A percentile compares a stretch with the other conserved stretches of the same genome.
Conservation (phyloP, 169 alveolate species). For the Plasmodium vinckei region DNA sequence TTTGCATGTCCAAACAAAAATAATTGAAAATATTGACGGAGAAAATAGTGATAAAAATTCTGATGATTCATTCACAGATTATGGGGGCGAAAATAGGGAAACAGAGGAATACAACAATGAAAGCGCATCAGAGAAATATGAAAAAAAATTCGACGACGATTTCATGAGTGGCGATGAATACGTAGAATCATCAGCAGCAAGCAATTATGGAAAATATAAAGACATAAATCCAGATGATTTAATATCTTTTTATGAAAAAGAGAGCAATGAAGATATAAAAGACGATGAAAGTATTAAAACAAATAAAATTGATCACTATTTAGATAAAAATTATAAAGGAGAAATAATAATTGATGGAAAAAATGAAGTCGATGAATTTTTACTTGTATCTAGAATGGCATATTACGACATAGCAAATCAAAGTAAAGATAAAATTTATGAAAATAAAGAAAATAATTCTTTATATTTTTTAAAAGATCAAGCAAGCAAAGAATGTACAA, state of each 20-base stretch:
- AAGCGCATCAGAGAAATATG: too few relatives aligned
- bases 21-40: too few relatives aligned
- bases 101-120: too few relatives aligned
- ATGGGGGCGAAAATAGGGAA: too few relatives aligned
- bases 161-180: neutral
- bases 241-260: conserved; percentile 64
- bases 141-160: too few relatives aligned
- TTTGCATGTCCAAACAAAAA: too few relatives aligned
- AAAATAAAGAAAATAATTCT: conserved; percentile 20
- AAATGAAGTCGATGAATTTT: conserved; percentile 66
- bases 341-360: conserved; percentile 73
- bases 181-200: conserved; percentile 27
- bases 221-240: conserved; percentile 61
- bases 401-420: conserved; percentile 42
- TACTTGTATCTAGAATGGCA: conserved; percentile 74
- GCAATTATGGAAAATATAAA: conserved; percentile 62
- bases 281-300: neutral
- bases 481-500: conserved; percentile 14
- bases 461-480: conserved; percentile 7
- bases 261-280: conserved; percentile 2
- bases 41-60: too few relatives aligned
- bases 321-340: conserved; percentile 64
- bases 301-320: conserved; percentile 24
- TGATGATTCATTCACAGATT: too few relatives aligned
- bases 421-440: conserved; percentile 11